Evolutionary conservation across 805 yeast genomes (phyloP), one percentile per base, ranked within the genome.

Genomic region (Kazachstania bromeliacearum): DNA sequence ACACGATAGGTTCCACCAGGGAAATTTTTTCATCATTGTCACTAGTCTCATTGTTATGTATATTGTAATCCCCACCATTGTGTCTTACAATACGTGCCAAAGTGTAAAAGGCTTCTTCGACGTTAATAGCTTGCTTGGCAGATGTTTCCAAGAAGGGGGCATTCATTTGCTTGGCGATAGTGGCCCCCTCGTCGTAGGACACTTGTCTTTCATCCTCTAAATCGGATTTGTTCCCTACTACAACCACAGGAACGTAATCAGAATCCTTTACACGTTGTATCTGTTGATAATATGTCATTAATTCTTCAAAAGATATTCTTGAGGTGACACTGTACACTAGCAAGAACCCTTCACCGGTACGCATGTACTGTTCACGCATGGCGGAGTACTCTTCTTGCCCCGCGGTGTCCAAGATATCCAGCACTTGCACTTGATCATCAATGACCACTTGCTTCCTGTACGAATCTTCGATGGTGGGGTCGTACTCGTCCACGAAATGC

Each of bases 381-480:
- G 96, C 95, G 37, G 85, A 75, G 60, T 88, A 88, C 62, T 88
- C 96, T 61, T 89, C 97, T 67, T 88, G 96, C 28, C 98, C 98
- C 2, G 98, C 98, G 15, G 98, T 92, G 61, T 92, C 98, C 53
- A 92, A 72, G 28, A 92, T 87, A 59, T 92, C 98, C 44, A 82
- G 63, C 17, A 83, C 68, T 1, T 84, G 78, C 25, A 77, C 81
- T 55, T 79, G 84, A 40, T 75, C 76, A 57, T 88, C 95, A 27
- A 92, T 77, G 19, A 74, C 77, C 52, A 92, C 82, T 51, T 83
- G 89, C 56, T 92, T 92, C 48, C 96, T 73, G 60, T 82, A 83
- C 0, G 88, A 79, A 53, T 82, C 92, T 63, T 92, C 98, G 54
- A 92, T 92, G 8, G 98, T 92, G 7, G 98, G 98, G 63, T 92